Conservation (phyloP, 106 monocot species). For the Allium cepa region DNA sequence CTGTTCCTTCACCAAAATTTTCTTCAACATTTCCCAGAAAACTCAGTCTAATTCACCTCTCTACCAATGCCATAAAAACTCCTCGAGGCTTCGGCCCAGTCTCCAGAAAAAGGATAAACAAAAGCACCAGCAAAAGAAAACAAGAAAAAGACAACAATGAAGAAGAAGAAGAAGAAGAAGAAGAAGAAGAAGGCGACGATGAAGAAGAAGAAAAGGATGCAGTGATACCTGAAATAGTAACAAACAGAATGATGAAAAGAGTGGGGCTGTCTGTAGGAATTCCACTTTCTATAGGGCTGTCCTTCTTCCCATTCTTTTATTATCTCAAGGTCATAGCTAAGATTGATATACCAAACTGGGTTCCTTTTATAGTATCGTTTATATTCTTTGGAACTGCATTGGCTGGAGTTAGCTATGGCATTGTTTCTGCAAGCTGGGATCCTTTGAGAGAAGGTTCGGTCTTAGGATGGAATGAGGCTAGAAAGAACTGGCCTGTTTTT, state of each 20-base stretch:
- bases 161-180: conserved; percentile 17
- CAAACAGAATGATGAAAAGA: conserved; percentile 87
- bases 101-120: conserved; percentile 8
- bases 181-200: conserved; percentile 28
- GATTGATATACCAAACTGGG: conserved; percentile 84
- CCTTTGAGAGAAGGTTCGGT: conserved; percentile 81
- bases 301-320: conserved; percentile 96
- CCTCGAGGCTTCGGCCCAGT: conserved; percentile 63
- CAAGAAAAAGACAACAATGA: neutral
- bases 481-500: conserved; percentile 89
- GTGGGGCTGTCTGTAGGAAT: conserved; percentile 77
- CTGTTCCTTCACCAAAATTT: neutral
- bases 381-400: conserved; percentile 88
- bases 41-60: neutral
- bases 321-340: conserved; percentile 71
- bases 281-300: conserved; percentile 57
- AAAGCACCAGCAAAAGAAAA: conserved; percentile 15
- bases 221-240: conserved; percentile 88
- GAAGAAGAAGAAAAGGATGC: conserved; percentile 16
- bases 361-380: conserved; percentile 89
- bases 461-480: conserved; percentile 90
- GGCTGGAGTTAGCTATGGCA: conserved; percentile 84
- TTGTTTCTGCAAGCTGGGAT: conserved; percentile 98
- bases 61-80: conserved; percentile 23
- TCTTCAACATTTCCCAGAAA: neutral